These are phyloP conservation scores for Saraca asoca DNA, from an alignment of 331 rosid species.

Conservation along the genomic window DNA sequence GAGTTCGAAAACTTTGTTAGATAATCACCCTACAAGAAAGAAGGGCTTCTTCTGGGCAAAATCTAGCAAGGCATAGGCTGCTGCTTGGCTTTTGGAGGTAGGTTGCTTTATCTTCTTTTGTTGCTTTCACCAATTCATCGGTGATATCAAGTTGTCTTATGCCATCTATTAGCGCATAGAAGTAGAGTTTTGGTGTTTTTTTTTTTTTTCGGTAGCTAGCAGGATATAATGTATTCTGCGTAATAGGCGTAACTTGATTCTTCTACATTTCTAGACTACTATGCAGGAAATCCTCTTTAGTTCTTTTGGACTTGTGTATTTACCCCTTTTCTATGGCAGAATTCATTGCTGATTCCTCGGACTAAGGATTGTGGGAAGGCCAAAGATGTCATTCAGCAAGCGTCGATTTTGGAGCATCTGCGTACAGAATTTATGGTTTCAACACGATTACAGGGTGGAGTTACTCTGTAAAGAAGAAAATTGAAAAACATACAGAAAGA, in stretches of 20 bases:
- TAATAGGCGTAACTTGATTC: too few species aligned
- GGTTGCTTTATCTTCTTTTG: constrained; percentile 32
- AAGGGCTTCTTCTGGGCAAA: constrained; percentile 95
- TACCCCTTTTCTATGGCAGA: constrained; percentile 41
- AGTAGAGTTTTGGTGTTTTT: background rate
- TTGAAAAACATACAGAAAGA: constrained; percentile 47
- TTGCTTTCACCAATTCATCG: constrained; percentile 29
- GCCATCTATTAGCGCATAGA: constrained; percentile 16
- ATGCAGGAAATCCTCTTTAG: background rate
- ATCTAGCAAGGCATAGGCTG: constrained; percentile 62
- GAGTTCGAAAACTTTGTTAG: constrained; percentile 54
- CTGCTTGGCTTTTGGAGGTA: constrained; percentile 50
- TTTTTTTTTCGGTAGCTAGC: background rate
- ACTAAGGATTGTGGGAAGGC: constrained; percentile 37
- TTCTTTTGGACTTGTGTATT: constrained; percentile 12
- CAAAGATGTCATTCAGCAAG: constrained; percentile 35
- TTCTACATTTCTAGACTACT: too few species aligned
- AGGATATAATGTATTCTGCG: background rate
- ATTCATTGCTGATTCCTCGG: constrained; percentile 43
- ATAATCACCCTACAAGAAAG: constrained; percentile 59
- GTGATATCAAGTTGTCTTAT: constrained; percentile 22
- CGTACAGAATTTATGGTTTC: constrained; percentile 38
- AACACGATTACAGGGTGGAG: constrained; percentile 47
- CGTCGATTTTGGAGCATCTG: constrained; percentile 46
- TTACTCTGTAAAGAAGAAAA: constrained; percentile 52